A percentile compares a stretch with the other conserved stretches of the same genome.
Evolutionary conservation across 2,329 filamentous ascomycete genomes (phyloP).

Genomic region (Fusarium nisikadoi): DNA sequence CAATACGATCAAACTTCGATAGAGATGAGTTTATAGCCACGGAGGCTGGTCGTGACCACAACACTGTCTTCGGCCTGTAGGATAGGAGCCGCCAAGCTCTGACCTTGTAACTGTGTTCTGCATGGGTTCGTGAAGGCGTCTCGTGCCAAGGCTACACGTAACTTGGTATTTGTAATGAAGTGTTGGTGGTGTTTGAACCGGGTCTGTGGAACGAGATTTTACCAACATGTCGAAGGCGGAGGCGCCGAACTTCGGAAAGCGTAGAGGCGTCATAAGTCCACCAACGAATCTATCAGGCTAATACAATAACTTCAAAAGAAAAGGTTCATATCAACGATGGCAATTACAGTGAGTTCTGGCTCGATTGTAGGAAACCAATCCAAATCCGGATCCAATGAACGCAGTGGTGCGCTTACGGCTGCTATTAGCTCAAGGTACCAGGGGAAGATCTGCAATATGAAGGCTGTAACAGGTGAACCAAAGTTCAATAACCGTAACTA

Average conservation of each 20-base stretch:
- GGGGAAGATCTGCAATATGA: slow-evolving; percentile 6
- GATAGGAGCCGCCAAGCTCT: slow-evolving; percentile 4
- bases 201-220: background rate
- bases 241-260: slow-evolving; percentile 2
- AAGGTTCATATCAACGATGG: background rate
- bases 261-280: background rate
- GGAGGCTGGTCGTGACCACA: background rate
- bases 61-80: slow-evolving; percentile 1
- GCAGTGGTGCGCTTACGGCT: background rate
- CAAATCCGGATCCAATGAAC: slow-evolving; percentile 1
- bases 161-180: slow-evolving; percentile 23
- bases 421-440: slow-evolving; percentile 14
- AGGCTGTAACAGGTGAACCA: background rate
- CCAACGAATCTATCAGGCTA: background rate
- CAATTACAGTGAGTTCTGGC: background rate
- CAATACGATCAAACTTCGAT: background rate
- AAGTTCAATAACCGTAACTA: background rate
- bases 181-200: background rate
- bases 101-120: background rate
- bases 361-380: background rate
- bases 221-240: slow-evolving; percentile 10
- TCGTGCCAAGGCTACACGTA: background rate
- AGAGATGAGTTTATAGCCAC: background rate
- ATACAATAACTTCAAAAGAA: background rate
- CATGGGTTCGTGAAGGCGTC: background rate